phyloP scores from a whole-genome alignment of 106 monocot species.

The Iris macrosiphon region DNA sequence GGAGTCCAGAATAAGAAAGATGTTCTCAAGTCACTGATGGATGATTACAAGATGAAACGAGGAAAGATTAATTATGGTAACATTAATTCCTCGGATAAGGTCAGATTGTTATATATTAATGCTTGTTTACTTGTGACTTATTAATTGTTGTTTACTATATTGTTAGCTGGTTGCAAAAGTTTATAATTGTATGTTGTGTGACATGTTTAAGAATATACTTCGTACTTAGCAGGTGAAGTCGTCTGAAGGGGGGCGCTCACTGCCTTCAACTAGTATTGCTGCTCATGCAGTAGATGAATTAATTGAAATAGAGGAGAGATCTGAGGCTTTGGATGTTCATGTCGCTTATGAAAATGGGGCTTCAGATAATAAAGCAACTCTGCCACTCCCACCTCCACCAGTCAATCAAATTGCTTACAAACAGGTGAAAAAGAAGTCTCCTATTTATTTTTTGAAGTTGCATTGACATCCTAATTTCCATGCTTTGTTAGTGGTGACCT shows the following conservation, averaged over 20 bases:
- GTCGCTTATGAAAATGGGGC: conserved; percentile 21
- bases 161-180: too few relatives aligned
- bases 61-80: conserved; percentile 9
- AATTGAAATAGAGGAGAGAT: conserved; percentile 45
- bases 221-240: conserved; percentile 24
- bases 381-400: conserved; percentile 33
- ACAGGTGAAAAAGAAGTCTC: conserved; percentile 38
- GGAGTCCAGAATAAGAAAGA: conserved; percentile 5
- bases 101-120: conserved; percentile 3
- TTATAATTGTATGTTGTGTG: too few relatives aligned
- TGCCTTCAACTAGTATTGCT: conserved; percentile 60
- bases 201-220: too few relatives aligned
- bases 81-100: conserved; percentile 14
- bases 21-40: conserved; percentile 9
- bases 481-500: too few relatives aligned
- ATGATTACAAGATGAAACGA: conserved; percentile 26
- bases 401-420: conserved; percentile 25
- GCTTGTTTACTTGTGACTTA: too few relatives aligned
- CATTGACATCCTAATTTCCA: too few relatives aligned
- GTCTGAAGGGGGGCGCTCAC: conserved; percentile 15
- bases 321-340: conserved; percentile 15
- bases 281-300: conserved; percentile 64
- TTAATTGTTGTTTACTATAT: too few relatives aligned
- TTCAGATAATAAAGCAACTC: conserved; percentile 10
- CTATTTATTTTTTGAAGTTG: too few relatives aligned